A percentile compares a stretch with the other conserved stretches of the same genome.
Conservation (phyloP, 1,284 basidiomycete genomes). For the Pseudomicrostroma phylloplanum region DNA sequence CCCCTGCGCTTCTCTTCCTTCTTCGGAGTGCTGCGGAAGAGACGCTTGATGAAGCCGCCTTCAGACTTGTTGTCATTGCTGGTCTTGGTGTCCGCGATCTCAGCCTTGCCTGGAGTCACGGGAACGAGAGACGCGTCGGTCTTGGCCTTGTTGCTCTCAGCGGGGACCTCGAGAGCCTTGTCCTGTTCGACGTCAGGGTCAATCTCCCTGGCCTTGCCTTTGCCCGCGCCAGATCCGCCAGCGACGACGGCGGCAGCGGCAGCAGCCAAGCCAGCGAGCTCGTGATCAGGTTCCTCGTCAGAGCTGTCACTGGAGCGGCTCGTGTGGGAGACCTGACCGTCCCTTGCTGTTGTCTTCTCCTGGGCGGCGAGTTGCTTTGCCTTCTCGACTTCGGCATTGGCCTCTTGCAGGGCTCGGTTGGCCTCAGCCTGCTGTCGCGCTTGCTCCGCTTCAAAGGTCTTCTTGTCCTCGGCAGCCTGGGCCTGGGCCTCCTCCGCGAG, state of each 20-base stretch:
- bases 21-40: neutral
- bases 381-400: slow-evolving; percentile 1
- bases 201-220: neutral
- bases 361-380: neutral
- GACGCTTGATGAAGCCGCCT: slow-evolving; percentile 4
- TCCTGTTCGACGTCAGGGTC: neutral
- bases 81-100: neutral
- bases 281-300: neutral
- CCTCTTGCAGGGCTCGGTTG: neutral
- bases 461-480: neutral
- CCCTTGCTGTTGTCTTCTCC: too few relatives aligned
- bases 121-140: too few relatives aligned
- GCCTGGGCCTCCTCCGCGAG: too few relatives aligned
- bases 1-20: neutral
- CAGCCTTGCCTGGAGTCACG: too few relatives aligned
- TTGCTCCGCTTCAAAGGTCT: neutral
- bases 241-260: slow-evolving; percentile 4
- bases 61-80: neutral
- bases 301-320: neutral
- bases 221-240: neutral
- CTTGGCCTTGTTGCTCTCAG: neutral
- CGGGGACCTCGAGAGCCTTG: neutral
- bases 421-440: neutral
- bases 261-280: slow-evolving; percentile 3
- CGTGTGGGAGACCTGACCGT: too few relatives aligned